A percentile compares a stretch with the other conserved stretches of the same genome.
phyloP scores from a whole-genome alignment of 495 filamentous ascomycete genomes.

The Cercophora scortea region DNA sequence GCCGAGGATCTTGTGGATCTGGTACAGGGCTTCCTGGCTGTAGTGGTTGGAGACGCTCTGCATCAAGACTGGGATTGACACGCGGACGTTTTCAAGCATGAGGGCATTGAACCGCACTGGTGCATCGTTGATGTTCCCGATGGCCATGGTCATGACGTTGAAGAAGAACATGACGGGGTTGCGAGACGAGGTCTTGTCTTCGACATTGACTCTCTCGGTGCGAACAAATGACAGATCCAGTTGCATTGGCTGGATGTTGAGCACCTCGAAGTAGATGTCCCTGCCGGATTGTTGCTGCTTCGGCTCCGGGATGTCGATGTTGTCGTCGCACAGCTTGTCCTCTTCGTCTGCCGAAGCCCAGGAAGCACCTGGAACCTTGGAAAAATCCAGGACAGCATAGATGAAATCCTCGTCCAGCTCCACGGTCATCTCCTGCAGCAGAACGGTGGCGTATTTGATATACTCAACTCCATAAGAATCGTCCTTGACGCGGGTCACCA shows the following conservation, averaged over 20 bases:
- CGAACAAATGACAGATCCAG: slow-evolving; percentile 94
- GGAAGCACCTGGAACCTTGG: slow-evolving; percentile 86
- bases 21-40: slow-evolving; percentile 88
- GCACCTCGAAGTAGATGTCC: slow-evolving; percentile 94
- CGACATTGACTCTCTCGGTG: slow-evolving; percentile 91
- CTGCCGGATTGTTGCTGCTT: slow-evolving; percentile 72
- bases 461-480: slow-evolving; percentile 97
- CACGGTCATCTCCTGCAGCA: slow-evolving; percentile 95
- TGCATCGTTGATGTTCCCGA: slow-evolving; percentile 97
- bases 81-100: slow-evolving; percentile 90
- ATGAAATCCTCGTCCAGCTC: slow-evolving; percentile 98
- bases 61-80: slow-evolving; percentile 75
- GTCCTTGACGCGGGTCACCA: slow-evolving; percentile 91
- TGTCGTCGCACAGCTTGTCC: slow-evolving; percentile 81
- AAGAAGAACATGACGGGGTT: slow-evolving; percentile 98
- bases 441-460: slow-evolving; percentile 92
- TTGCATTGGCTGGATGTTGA: slow-evolving; percentile 97
- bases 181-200: slow-evolving; percentile 80
- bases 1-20: slow-evolving; percentile 92
- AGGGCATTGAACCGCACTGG: slow-evolving; percentile 87
- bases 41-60: slow-evolving; percentile 88
- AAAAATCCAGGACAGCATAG: slow-evolving; percentile 90
- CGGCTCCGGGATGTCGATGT: slow-evolving; percentile 86
- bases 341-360: slow-evolving; percentile 76
- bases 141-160: slow-evolving; percentile 97